Conservation (phyloP, 768 basidiomycete genomes). For the Lactarius deliciosus region DNA sequence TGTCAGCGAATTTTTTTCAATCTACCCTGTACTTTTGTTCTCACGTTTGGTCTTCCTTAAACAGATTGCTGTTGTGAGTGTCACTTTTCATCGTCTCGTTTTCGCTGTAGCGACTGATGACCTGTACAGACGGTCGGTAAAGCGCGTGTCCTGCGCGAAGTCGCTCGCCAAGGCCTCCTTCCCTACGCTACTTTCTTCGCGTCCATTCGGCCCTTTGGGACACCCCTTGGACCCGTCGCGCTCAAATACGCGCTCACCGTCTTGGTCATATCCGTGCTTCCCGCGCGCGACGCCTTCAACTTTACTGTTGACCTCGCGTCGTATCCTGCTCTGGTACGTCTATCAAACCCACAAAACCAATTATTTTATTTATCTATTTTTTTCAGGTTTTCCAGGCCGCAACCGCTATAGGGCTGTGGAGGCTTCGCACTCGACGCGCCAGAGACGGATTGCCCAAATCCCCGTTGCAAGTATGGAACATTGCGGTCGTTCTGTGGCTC, state of each 20-base stretch:
- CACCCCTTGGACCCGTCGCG: conserved; percentile 45
- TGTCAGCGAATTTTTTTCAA: conserved; percentile 39
- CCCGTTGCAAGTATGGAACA: conserved; percentile 30
- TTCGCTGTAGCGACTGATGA: not conserved
- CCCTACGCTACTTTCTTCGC: conserved; percentile 50
- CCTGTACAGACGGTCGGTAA: conserved; percentile 39
- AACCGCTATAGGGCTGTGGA: conserved; percentile 37
- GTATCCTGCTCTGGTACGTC: conserved; percentile 41
- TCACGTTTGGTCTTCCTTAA: conserved; percentile 40
- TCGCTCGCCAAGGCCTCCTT: conserved; percentile 52
- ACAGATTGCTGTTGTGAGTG: conserved; percentile 31
- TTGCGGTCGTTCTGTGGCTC: conserved; percentile 32
- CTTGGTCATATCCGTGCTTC: conserved; percentile 43
- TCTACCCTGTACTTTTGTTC: conserved; percentile 40
- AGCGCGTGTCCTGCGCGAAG: conserved; percentile 49
- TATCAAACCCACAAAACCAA: too few species aligned
- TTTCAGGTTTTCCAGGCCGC: conserved; percentile 34
- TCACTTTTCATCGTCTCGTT: too few species aligned
- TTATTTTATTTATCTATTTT: not conserved
- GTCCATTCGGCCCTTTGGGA: conserved; percentile 49
- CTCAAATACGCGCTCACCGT: conserved; percentile 42
- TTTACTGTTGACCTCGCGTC: conserved; percentile 44
- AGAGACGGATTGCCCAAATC: conserved; percentile 31
- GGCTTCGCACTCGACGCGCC: conserved; percentile 34
- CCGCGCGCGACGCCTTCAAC: conserved; percentile 39